Conservation (phyloP, 2,329 filamentous ascomycete genomes). For the Myriosclerotinia scirpicola region DNA sequence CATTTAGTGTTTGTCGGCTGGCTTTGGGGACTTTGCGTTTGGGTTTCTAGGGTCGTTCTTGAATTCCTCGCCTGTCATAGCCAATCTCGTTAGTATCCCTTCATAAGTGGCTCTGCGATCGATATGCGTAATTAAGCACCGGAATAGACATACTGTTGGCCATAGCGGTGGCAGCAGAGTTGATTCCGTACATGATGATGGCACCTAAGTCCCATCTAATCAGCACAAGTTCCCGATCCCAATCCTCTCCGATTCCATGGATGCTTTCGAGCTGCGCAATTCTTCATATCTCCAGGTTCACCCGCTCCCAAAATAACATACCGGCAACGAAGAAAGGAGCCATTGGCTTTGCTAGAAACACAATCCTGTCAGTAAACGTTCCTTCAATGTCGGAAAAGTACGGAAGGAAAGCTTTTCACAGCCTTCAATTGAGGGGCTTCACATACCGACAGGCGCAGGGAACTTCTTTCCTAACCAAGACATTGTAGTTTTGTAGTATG, state of each 20-base stretch:
- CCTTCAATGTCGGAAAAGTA: constrained; percentile 16
- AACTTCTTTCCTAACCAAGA: constrained; percentile 84
- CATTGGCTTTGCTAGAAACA: constrained; percentile 75
- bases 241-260: background rate
- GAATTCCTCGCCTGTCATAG: constrained; percentile 75
- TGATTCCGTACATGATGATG: constrained; percentile 88
- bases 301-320: constrained; percentile 52
- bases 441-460: constrained; percentile 74
- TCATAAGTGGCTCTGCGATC: background rate
- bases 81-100: constrained; percentile 27
- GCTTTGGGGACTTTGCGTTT: constrained; percentile 44
- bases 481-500: constrained; percentile 57
- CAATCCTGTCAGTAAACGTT: constrained; percentile 13
- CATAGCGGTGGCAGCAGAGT: constrained; percentile 75
- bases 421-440: constrained; percentile 39
- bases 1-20: constrained; percentile 39
- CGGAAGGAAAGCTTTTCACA: constrained; percentile 25
- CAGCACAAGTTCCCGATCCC: constrained; percentile 25
- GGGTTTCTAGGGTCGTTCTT: constrained; percentile 97
- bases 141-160: constrained; percentile 68
- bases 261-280: background rate
- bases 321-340: constrained; percentile 92
- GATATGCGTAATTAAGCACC: constrained; percentile 31
- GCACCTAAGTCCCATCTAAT: constrained; percentile 57
- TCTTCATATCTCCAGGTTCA: background rate